Conservation (phyloP, 306 rosid genomes). For the Lotus japonicus region DNA sequence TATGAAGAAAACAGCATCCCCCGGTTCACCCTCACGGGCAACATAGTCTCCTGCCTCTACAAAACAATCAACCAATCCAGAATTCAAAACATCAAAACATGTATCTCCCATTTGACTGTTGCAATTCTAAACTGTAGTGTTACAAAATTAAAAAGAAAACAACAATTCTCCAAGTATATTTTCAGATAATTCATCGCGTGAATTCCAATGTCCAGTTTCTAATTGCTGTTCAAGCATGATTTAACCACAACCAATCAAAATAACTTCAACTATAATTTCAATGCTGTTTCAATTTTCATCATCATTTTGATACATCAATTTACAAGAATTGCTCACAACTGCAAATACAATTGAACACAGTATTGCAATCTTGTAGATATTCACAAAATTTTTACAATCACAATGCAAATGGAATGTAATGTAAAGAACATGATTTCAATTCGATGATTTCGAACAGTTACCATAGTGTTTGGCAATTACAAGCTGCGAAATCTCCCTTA, state of each 20-base stretch:
- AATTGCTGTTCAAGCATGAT: no score
- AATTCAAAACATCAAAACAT: neutral
- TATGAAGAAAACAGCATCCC: slow-evolving; percentile 77
- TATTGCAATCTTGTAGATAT: no score
- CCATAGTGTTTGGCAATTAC: slow-evolving; percentile 53
- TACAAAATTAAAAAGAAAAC: neutral
- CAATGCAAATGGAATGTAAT: no score
- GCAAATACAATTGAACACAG: no score
- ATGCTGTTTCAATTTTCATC: no score
- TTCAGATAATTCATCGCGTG: neutral
- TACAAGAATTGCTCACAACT: no score
- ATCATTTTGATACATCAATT: no score
- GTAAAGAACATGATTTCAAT: neutral
- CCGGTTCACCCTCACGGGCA: slow-evolving; percentile 70
- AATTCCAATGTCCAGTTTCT: no score
- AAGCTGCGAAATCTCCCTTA: slow-evolving; percentile 55
- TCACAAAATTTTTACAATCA: neutral
- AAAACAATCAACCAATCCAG: slow-evolving; percentile 4
- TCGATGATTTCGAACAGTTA: neutral
- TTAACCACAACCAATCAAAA: no score
- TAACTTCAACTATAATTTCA: no score
- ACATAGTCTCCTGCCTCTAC: slow-evolving; percentile 61
- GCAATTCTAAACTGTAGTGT: neutral
- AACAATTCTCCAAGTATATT: neutral
- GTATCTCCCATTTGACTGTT: neutral